Conservation (phyloP, 2,329 filamentous ascomycete genomes). For the Colletotrichum melonis region DNA sequence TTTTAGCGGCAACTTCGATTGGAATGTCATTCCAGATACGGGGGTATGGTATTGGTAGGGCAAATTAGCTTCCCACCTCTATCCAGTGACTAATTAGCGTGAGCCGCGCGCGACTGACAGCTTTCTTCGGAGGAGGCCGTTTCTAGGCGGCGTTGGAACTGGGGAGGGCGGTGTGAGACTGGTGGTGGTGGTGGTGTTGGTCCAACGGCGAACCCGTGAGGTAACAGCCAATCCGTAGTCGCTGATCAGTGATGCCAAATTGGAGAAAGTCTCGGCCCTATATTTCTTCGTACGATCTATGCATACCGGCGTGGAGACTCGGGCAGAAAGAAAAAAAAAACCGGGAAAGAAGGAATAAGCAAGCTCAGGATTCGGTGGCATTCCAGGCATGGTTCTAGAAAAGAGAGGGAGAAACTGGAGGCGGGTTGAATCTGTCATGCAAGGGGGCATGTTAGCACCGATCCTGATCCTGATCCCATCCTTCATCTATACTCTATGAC, state of each 20-base stretch:
- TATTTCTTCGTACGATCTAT: constrained; percentile 21
- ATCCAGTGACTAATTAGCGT: not conserved
- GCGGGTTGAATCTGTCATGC: not conserved
- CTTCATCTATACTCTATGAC: too few species aligned
- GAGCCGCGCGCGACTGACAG: not conserved
- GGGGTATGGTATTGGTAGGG: not conserved
- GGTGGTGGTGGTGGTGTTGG: not conserved
- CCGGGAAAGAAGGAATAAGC: not conserved
- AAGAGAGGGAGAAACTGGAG: not conserved
- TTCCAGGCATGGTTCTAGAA: not conserved
- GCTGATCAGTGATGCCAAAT: not conserved
- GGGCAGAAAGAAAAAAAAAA: not conserved
- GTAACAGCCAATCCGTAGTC: not conserved
- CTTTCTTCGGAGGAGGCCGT: not conserved
- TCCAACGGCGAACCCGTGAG: constrained; percentile 2
- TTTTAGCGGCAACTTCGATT: not conserved
- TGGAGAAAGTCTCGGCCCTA: not conserved
- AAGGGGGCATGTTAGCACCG: not conserved
- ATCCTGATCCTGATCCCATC: not conserved
- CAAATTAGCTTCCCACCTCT: not conserved
- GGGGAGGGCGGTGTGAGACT: not conserved
- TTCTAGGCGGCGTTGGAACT: constrained; percentile 5
- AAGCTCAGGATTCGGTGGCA: not conserved
- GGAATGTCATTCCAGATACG: not conserved
- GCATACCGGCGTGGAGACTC: constrained; percentile 18